Percentiles rank a stretch among this genome's conserved stretches.
Conservation (phyloP, 2,329 filamentous ascomycete genomes). For the Dactylellina leptospora region DNA sequence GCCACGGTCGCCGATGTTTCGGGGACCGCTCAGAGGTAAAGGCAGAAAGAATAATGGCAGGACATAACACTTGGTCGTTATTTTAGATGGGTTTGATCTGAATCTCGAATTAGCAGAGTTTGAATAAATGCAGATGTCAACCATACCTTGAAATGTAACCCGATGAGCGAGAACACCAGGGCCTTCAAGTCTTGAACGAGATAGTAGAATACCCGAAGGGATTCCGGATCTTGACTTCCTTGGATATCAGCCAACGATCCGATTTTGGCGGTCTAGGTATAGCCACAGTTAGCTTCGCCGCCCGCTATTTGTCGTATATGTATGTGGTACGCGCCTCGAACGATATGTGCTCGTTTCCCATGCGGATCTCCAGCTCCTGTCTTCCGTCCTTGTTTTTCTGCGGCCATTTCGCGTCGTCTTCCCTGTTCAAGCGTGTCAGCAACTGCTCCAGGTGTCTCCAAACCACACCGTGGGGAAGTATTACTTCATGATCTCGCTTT, state of each 20-base stretch:
- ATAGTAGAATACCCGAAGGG: conserved; percentile 97
- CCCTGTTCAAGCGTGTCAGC: conserved; percentile 73
- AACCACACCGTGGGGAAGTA: no score
- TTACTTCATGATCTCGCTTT: conserved; percentile 97
- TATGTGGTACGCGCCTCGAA: conserved; percentile 76
- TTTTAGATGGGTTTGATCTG: conserved; percentile 51
- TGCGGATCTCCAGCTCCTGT: conserved; percentile 91
- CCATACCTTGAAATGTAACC: conserved; percentile 89
- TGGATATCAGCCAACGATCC: conserved; percentile 96
- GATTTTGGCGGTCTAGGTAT: conserved; percentile 87
- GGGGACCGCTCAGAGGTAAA: conserved; percentile 50
- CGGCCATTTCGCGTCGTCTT: conserved; percentile 98
- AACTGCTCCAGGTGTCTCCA: no score
- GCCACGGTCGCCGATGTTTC: conserved; percentile 38
- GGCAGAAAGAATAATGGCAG: no score
- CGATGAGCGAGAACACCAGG: conserved; percentile 93
- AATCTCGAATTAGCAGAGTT: neutral
- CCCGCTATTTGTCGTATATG: neutral
- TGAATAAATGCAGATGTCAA: neutral
- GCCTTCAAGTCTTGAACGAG: conserved; percentile 97
- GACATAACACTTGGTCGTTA: neutral
- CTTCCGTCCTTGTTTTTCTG: conserved; percentile 99
- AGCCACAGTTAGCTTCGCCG: conserved; percentile 46
- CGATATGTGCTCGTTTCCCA: conserved; percentile 95
- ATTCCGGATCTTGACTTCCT: conserved; percentile 94